Percentiles rank a stretch among this genome's conserved stretches.
These are phyloP conservation scores for Salix udensis DNA, from an alignment of 345 rosid genomes.

Conservation along the genomic window DNA sequence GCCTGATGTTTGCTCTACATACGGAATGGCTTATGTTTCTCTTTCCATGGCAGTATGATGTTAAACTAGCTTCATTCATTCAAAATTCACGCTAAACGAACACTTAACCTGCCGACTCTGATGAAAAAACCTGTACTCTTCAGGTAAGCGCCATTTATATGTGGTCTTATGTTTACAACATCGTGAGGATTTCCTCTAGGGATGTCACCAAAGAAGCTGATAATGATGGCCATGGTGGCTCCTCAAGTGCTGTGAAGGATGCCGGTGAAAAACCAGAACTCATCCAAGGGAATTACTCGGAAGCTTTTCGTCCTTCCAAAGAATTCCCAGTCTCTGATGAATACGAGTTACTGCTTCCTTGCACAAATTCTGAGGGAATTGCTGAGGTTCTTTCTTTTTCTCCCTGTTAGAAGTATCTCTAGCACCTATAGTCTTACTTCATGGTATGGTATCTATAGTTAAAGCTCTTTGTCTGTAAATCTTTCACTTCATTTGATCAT, in stretches of 20 bases:
- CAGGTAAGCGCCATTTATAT: conserved; percentile 38
- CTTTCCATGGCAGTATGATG: conserved; percentile 45
- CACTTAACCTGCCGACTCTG: too few species aligned
- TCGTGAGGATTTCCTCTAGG: conserved; percentile 26
- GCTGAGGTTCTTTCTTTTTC: too few species aligned
- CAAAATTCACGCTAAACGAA: background rate
- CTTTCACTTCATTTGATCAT: too few species aligned
- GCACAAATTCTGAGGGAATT: conserved; percentile 1
- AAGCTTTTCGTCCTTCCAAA: conserved; percentile 21
- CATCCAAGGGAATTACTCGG: conserved; percentile 6
- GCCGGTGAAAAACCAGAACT: conserved; percentile 8
- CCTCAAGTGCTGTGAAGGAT: conserved; percentile 3
- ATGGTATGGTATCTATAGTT: too few species aligned
- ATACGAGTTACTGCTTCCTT: background rate
- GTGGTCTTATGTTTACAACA: conserved; percentile 41
- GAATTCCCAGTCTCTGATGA: conserved; percentile 3
- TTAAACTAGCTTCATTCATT: too few species aligned
- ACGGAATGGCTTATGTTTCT: conserved; percentile 39
- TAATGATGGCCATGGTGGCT: background rate
- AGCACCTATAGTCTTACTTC: too few species aligned
- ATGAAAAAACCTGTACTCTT: too few species aligned
- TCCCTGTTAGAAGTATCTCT: too few species aligned
- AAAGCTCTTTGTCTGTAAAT: too few species aligned
- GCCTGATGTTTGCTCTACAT: conserved; percentile 14
- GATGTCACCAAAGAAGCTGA: conserved; percentile 11